Evolutionary conservation across 2,329 filamentous ascomycete genomes (phyloP).

Genomic region (Hymenoscyphus repandus): DNA sequence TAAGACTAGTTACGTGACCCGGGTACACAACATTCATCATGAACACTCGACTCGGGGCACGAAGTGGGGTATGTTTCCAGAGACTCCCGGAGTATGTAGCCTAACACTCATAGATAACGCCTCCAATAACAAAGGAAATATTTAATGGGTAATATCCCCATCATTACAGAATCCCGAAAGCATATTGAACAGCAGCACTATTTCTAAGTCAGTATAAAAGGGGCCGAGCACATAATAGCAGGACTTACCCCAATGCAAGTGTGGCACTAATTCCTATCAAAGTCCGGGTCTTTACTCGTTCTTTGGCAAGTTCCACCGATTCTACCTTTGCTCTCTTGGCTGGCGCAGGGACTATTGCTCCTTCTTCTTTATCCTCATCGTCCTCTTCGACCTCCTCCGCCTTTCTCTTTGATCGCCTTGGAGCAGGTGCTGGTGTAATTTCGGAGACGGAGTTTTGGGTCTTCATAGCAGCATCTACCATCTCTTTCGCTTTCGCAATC

Average conservation of each 20-base stretch:
- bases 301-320: constrained; percentile 64
- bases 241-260: constrained; percentile 81
- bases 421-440: background rate
- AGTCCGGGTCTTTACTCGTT: constrained; percentile 80
- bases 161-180: constrained; percentile 24
- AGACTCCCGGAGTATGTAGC: constrained; percentile 15
- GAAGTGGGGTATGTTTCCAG: constrained; percentile 22
- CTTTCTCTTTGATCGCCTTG: constrained; percentile 63
- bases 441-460: constrained; percentile 27
- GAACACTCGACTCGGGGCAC: constrained; percentile 6
- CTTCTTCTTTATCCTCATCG: constrained; percentile 37
- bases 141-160: constrained; percentile 8
- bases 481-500: constrained; percentile 80
- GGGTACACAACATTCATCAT: background rate
- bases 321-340: constrained; percentile 80
- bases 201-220: constrained; percentile 12
- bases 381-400: constrained; percentile 60
- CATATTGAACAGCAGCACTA: constrained; percentile 33
- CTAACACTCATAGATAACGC: constrained; percentile 19
- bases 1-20: no score
- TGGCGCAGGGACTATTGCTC: constrained; percentile 41
- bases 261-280: constrained; percentile 82
- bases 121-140: constrained; percentile 11
- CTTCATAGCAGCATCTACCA: constrained; percentile 70
- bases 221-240: background rate